Evolutionary conservation across 2,329 filamentous ascomycete species (phyloP), one percentile per base, ranked within the genome.

Genomic region (Colletotrichum costaricense): DNA sequence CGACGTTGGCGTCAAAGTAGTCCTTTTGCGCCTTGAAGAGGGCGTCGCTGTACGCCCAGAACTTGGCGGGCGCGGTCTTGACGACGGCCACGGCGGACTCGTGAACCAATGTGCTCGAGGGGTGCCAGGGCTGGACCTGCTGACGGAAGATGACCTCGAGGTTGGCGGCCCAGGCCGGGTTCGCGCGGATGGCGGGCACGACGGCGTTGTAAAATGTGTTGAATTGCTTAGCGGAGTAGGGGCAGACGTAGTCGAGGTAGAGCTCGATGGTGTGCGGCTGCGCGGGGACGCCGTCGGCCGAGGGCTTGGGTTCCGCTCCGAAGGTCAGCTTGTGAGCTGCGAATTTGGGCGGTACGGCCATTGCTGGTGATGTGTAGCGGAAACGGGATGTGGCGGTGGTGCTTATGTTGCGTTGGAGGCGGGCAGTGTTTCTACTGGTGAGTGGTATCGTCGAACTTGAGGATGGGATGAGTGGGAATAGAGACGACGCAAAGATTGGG

Each of bases 121-220:
- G 96, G 84, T 98, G 95, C 96, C 96, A 98, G 16, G 95, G 95
- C 85, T 98, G 95, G 79, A 98, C 91, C 81, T 98, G 95, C 81
- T 96, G 95, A 63, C 95, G 93, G 87, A 98, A 94, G 79, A 98
- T 90, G 77, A 97, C 87, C 78, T 93, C 88, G 3, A 98, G 85
- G 74, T 87, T 88, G 73, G 86, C 77, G 16, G 86, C 81, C 81
- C 86, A 87, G 28, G 84, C 78, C 75, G 93, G 91, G 78, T 91
- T 91, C 63, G 86, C 78, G 74, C 88, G 86, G 77, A 97, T 87
- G 60, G 90, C 81, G 1, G 94, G 92, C 73, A 90, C 86, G 72
- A 97, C 89, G 35, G 86, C 83, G 70, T 83, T 85, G 83, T 93
- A 92, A 77, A 98, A 84, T 2, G 93, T 96, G 75, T 92, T 90